Evolutionary conservation across 73 alveolate genomes (phyloP).

Genomic region (Paramecium biaurelia): DNA sequence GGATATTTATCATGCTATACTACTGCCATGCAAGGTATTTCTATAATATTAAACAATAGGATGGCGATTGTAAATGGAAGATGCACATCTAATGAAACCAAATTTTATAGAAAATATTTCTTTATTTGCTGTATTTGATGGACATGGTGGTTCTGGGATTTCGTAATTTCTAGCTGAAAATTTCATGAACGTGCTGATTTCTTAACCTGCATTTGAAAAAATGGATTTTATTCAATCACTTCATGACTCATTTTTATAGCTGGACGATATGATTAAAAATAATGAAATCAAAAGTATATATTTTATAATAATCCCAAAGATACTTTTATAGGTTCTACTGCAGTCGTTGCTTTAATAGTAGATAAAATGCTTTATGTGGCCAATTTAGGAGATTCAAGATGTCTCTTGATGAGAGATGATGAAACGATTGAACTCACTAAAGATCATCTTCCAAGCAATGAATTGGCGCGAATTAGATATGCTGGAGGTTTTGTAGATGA

Average conservation of each 20-base stretch:
- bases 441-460: conserved; percentile 92
- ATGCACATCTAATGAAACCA: conserved; percentile 78
- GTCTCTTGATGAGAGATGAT: conserved; percentile 80
- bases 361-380: conserved; percentile 72
- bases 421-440: conserved; percentile 71
- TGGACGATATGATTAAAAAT: conserved; percentile 67
- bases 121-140: conserved; percentile 94
- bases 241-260: conserved; percentile 71
- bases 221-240: neutral
- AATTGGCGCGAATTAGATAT: conserved; percentile 76
- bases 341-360: conserved; percentile 70
- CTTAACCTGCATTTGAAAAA: neutral
- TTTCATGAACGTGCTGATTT: conserved; percentile 64
- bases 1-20: neutral
- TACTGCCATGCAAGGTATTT: neutral
- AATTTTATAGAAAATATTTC: conserved; percentile 72
- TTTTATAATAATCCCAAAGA: neutral
- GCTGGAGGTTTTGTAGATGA: conserved; percentile 86
- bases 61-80: conserved; percentile 88
- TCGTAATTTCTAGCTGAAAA: conserved; percentile 85
- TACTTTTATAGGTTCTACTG: conserved; percentile 78
- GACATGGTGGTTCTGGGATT: conserved; percentile 97
- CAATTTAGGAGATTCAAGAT: conserved; percentile 95
- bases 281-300: neutral
- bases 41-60: neutral